phyloP scores from a whole-genome alignment of 2,329 filamentous ascomycete genomes.

The Phyllachora maydis region DNA sequence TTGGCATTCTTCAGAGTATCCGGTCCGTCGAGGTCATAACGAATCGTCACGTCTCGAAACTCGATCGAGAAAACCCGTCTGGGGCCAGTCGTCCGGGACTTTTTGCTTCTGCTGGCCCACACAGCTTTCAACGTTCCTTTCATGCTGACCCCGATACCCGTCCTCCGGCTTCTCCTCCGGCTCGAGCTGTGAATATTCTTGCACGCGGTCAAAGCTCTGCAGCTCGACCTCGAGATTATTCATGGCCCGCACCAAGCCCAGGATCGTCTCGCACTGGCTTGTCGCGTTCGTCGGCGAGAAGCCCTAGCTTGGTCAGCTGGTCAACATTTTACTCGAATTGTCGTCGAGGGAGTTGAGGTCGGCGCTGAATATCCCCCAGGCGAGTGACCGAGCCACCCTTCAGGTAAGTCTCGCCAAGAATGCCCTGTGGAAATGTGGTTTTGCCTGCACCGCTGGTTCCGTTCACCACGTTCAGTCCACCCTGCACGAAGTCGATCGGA shows the following conservation, averaged over 20 bases:
- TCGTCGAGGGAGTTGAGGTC: background rate
- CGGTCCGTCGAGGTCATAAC: constrained; percentile 9
- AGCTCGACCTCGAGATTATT: constrained; percentile 36
- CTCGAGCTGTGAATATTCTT: constrained; percentile 10
- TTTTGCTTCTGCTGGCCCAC: constrained; percentile 3
- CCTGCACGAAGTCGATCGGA: constrained; percentile 27
- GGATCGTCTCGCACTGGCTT: constrained; percentile 28
- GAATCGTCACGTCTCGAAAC: constrained; percentile 9
- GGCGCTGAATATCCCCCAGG: constrained; percentile 4
- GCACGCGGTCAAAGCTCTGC: constrained; percentile 20
- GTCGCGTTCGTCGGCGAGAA: constrained; percentile 35
- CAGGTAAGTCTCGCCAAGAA: constrained; percentile 31
- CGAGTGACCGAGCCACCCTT: constrained; percentile 24
- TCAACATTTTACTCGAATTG: no score
- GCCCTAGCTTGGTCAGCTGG: no score
- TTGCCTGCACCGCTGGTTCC: constrained; percentile 36
- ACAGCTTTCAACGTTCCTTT: background rate
- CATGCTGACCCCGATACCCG: background rate
- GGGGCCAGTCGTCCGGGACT: constrained; percentile 9
- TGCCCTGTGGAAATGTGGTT: constrained; percentile 29
- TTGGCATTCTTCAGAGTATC: constrained; percentile 10
- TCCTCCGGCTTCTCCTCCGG: constrained; percentile 8
- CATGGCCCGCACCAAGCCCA: constrained; percentile 27
- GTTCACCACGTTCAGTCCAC: constrained; percentile 30
- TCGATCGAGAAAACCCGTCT: constrained; percentile 8